Conservation (phyloP, 345 rosid genomes). For the Linum usitatissimum region DNA sequence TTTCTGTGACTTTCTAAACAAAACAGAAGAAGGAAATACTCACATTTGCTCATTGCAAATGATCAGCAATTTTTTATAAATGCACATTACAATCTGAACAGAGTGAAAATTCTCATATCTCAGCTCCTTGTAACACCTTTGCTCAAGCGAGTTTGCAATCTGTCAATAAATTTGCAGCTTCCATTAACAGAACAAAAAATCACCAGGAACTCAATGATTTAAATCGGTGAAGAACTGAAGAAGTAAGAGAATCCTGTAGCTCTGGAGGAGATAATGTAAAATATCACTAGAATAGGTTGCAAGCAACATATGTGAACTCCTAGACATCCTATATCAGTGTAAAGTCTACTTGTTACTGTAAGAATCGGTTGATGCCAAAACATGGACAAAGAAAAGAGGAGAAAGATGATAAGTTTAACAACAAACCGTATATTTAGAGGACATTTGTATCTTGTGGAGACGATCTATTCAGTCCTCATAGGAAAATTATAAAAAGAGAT, state of each 20-base stretch:
- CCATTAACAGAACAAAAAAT: conserved; percentile 14
- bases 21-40: conserved; percentile 25
- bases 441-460: neutral
- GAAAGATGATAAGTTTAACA: neutral
- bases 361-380: neutral
- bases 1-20: neutral
- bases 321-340: neutral
- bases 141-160: conserved; percentile 81
- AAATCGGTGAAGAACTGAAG: neutral
- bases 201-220: neutral
- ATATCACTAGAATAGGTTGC: neutral
- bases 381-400: neutral
- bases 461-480: neutral
- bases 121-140: conserved; percentile 96
- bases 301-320: neutral
- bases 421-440: neutral
- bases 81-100: conserved; percentile 73
- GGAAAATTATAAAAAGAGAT: neutral
- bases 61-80: conserved; percentile 68
- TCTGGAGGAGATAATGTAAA: neutral
- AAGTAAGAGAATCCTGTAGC: neutral
- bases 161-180: conserved; percentile 31
- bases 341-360: neutral
- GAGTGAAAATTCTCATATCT: conserved; percentile 73
- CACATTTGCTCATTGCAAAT: conserved; percentile 95